Percentiles rank a stretch among this genome's conserved stretches.
phyloP scores from a whole-genome alignment of 2,329 filamentous ascomycete species.

The Aspergillus sp. region DNA sequence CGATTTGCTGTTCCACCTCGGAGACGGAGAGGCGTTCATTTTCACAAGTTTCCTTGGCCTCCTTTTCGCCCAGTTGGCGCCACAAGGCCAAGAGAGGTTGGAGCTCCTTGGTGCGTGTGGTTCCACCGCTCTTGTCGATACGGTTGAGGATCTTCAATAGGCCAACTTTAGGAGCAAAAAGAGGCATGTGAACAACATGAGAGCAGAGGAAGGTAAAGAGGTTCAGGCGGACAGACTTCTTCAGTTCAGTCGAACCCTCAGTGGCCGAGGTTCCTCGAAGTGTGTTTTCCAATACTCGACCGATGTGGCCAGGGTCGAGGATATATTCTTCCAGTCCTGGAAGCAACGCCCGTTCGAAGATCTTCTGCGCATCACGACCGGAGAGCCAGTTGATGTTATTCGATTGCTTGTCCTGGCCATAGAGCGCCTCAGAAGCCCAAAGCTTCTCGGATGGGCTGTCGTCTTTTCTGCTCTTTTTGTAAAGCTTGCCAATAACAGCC shows the following conservation, averaged over 20 bases:
- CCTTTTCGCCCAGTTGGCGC: conserved; percentile 51
- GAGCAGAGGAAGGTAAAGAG: conserved; percentile 69
- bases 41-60: conserved; percentile 48
- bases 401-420: conserved; percentile 52
- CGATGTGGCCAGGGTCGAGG: conserved; percentile 69
- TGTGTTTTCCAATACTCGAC: conserved; percentile 56
- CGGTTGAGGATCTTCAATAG: conserved; percentile 69
- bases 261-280: conserved; percentile 48
- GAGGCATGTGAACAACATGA: conserved; percentile 65
- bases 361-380: conserved; percentile 52
- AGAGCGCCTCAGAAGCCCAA: conserved; percentile 64
- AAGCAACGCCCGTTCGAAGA: conserved; percentile 64
- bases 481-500: conserved; percentile 50
- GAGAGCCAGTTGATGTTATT: conserved; percentile 54
- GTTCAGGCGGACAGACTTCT: conserved; percentile 59
- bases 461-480: conserved; percentile 44
- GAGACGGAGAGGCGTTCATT: conserved; percentile 44
- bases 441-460: conserved; percentile 26
- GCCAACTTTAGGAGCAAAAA: conserved; percentile 63
- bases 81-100: conserved; percentile 70
- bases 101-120: conserved; percentile 68
- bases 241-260: conserved; percentile 50
- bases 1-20: conserved; percentile 50
- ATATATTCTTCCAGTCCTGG: conserved; percentile 80
- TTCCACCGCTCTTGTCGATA: conserved; percentile 67